phyloP scores from a whole-genome alignment of 2,329 filamentous ascomycete species.

The Xylariaceae sp. region DNA sequence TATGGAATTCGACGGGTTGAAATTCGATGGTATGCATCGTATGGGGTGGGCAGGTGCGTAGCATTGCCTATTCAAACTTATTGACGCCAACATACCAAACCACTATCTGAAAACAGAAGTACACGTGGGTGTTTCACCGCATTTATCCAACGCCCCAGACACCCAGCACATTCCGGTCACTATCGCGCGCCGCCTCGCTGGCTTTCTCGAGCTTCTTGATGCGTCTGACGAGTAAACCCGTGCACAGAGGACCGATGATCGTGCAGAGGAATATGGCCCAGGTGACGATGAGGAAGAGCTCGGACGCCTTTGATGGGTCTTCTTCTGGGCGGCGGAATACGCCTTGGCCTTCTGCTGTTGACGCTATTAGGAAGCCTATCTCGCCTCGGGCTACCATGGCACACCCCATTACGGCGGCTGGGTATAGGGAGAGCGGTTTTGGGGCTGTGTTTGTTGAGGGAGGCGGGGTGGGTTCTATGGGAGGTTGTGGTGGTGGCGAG shows the following conservation, averaged over 20 bases:
- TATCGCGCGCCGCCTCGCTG: slow-evolving; percentile 9
- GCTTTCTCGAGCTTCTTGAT: slow-evolving; percentile 37
- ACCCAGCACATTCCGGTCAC: slow-evolving; percentile 25
- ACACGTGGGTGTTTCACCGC: background rate
- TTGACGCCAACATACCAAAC: no score
- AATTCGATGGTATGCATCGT: no score
- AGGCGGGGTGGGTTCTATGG: background rate
- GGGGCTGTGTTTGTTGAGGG: slow-evolving; percentile 26
- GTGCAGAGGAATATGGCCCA: slow-evolving; percentile 57
- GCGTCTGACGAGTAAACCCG: slow-evolving; percentile 44
- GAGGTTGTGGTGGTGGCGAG: background rate
- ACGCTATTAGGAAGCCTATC: slow-evolving; percentile 72
- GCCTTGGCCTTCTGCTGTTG: slow-evolving; percentile 55
- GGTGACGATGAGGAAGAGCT: slow-evolving; percentile 49
- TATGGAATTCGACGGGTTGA: no score
- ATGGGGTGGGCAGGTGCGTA: no score
- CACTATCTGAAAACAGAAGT: no score
- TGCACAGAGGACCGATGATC: slow-evolving; percentile 45
- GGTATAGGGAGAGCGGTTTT: slow-evolving; percentile 61
- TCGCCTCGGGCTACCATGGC: slow-evolving; percentile 75
- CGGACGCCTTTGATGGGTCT: slow-evolving; percentile 27
- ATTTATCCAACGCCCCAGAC: slow-evolving; percentile 29
- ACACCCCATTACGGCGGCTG: slow-evolving; percentile 60
- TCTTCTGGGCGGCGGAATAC: slow-evolving; percentile 35
- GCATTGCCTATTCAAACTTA: no score